Conservation (phyloP, 164 flowering plant species). For the Cinnamomum chago region DNA sequence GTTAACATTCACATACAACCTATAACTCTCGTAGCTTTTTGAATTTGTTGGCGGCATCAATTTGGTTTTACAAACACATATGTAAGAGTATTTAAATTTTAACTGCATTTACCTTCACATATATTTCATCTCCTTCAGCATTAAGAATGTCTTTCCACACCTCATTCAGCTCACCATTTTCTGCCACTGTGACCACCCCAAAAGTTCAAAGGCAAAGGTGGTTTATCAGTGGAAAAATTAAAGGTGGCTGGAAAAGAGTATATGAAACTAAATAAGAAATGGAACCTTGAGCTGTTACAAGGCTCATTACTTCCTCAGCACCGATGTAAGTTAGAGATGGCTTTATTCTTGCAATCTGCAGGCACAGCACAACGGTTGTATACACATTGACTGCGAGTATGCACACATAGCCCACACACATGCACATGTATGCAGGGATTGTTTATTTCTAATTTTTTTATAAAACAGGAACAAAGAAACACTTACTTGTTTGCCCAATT, state of each 20-base stretch:
- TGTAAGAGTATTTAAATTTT: not conserved
- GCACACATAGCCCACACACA: not conserved
- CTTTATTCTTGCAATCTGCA: conserved; percentile 74
- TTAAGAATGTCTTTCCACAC: conserved; percentile 96
- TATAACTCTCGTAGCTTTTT: too few relatives aligned
- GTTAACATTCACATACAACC: not conserved
- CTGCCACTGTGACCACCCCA: conserved; percentile 60
- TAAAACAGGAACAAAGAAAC: not conserved
- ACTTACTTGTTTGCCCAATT: conserved; percentile 92
- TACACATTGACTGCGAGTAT: not conserved
- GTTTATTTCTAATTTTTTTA: not conserved
- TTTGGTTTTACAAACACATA: too few relatives aligned
- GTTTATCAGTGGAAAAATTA: not conserved
- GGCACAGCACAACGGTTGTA: not conserved
- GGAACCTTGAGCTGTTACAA: conserved; percentile 96
- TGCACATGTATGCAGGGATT: not conserved
- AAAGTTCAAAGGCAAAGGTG: not conserved
- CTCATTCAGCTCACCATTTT: conserved; percentile 71
- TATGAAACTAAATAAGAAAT: not conserved
- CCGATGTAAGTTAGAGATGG: conserved; percentile 87
- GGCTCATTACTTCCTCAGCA: conserved; percentile 97
- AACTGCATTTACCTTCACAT: conserved; percentile 59
- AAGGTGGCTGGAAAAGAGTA: conserved; percentile 3
- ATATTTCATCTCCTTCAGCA: conserved; percentile 97
- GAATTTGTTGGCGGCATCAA: too few relatives aligned